Evolutionary conservation across 331 rosid genomes (phyloP).

Genomic region (Malus hybrid): DNA sequence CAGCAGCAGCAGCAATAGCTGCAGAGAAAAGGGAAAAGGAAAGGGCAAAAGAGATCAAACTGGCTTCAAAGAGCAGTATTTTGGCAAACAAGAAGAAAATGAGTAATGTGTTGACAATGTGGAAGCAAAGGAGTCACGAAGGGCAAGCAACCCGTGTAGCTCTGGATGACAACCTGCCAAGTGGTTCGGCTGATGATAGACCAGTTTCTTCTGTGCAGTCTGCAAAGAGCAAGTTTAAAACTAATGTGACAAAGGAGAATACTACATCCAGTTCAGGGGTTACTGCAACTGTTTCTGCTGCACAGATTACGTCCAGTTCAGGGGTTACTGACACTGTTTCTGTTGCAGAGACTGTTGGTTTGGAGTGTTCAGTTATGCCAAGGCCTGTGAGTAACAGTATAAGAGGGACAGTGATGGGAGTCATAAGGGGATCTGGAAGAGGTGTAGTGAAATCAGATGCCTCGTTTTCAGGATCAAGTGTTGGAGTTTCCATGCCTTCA

Average conservation of each 20-base stretch:
- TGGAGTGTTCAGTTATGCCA: conserved; percentile 58
- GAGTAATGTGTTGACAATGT: conserved; percentile 91
- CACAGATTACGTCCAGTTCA: conserved; percentile 26
- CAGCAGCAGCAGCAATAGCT: conserved; percentile 95
- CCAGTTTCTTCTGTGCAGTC: conserved; percentile 40
- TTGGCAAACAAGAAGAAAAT: conserved; percentile 93
- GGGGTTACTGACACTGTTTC: conserved; percentile 34
- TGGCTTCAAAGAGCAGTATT: conserved; percentile 93
- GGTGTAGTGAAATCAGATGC: conserved; percentile 58
- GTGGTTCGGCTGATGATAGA: conserved; percentile 53
- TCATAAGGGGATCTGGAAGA: conserved; percentile 95
- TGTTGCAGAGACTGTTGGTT: conserved; percentile 27
- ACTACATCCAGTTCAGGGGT: conserved; percentile 32
- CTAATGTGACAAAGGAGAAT: conserved; percentile 49
- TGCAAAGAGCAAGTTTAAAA: conserved; percentile 54
- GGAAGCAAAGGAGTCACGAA: conserved; percentile 98
- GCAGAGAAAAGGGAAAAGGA: conserved; percentile 96
- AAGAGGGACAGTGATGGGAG: conserved; percentile 90
- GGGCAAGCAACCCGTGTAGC: conserved; percentile 86
- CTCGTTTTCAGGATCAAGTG: conserved; percentile 37
- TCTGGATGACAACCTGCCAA: conserved; percentile 56
- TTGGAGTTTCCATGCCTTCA: conserved; percentile 22
- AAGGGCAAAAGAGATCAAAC: conserved; percentile 79
- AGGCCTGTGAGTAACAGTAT: conserved; percentile 78
- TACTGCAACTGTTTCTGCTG: conserved; percentile 18